Conservation (phyloP, 805 yeast genomes). For the Kregervanrija delftensis region DNA sequence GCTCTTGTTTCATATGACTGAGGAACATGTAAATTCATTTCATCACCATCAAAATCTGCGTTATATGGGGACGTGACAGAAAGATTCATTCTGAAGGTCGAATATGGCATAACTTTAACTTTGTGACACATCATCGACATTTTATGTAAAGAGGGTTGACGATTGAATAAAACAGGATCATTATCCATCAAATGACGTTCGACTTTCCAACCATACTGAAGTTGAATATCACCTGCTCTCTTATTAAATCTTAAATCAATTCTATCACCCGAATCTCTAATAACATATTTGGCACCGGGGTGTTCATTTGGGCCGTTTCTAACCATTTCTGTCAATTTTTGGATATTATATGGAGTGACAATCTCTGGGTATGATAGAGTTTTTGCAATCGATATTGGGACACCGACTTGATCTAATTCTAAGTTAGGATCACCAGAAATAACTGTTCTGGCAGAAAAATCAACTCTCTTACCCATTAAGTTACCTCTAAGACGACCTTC, state of each 20-base stretch:
- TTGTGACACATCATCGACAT: constrained; percentile 99
- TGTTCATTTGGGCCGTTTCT: constrained; percentile 99
- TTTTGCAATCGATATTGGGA: constrained; percentile 92
- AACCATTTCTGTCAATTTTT: constrained; percentile 83
- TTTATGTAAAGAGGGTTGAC: constrained; percentile 98
- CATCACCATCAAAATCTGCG: constrained; percentile 99
- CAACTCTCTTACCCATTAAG: constrained; percentile 96
- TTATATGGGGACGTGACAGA: constrained; percentile 99
- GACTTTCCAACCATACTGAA: constrained; percentile 98
- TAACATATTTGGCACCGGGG: constrained; percentile 98
- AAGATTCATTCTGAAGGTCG: constrained; percentile 91
- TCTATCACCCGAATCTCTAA: constrained; percentile 98
- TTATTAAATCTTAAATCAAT: constrained; percentile 95
- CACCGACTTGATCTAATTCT: constrained; percentile 96
- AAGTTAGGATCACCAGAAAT: constrained; percentile 98
- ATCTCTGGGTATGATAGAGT: constrained; percentile 95
- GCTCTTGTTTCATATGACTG: constrained; percentile 99
- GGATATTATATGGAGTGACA: constrained; percentile 96
- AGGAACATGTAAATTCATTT: constrained; percentile 97
- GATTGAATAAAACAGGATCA: constrained; percentile 96
- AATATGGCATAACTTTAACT: constrained; percentile 97
- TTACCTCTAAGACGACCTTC: constrained; percentile 99
- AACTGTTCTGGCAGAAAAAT: constrained; percentile 96
- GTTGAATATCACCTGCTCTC: constrained; percentile 95
- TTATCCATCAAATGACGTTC: constrained; percentile 97